Evolutionary conservation across 2,329 filamentous ascomycete genomes (phyloP).

Genomic region (Lasiodiplodia hormozganensis): DNA sequence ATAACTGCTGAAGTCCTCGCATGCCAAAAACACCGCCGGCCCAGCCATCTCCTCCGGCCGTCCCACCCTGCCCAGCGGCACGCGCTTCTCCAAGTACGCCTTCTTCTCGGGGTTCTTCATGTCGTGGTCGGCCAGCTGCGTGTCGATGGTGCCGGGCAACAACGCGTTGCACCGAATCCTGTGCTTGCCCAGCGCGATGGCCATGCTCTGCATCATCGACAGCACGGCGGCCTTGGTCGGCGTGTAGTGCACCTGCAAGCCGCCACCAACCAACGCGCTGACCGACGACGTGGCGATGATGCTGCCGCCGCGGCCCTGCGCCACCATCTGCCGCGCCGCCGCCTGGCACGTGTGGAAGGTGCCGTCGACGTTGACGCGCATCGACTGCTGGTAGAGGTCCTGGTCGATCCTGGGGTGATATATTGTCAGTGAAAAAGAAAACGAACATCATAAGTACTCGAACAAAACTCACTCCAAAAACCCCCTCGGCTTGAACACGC

Average conservation of each 20-base stretch:
- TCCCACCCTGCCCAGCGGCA: conserved; percentile 3
- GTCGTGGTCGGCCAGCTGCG: conserved; percentile 10
- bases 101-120: not conserved
- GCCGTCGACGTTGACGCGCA: conserved; percentile 1
- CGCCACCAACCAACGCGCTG: conserved; percentile 3
- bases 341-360: not conserved
- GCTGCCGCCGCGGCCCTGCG: conserved; percentile 5
- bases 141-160: not conserved
- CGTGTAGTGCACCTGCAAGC: conserved; percentile 7
- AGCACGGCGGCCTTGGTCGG: conserved; percentile 5
- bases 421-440: not conserved
- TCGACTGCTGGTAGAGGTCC: not conserved
- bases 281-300: conserved; percentile 7
- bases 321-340: conserved; percentile 12
- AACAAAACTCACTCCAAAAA: conserved; percentile 10
- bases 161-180: not conserved
- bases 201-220: conserved; percentile 3
- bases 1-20: not conserved
- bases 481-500: conserved; percentile 1
- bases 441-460: too few species aligned
- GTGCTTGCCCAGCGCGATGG: not conserved
- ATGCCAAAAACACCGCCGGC: not conserved
- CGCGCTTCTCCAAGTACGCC: not conserved
- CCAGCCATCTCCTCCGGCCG: conserved; percentile 6
- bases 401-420: not conserved